Evolutionary conservation across 768 basidiomycete species (phyloP), one percentile per base, ranked within the genome.

Genomic region (Thelephora ganbajun): DNA sequence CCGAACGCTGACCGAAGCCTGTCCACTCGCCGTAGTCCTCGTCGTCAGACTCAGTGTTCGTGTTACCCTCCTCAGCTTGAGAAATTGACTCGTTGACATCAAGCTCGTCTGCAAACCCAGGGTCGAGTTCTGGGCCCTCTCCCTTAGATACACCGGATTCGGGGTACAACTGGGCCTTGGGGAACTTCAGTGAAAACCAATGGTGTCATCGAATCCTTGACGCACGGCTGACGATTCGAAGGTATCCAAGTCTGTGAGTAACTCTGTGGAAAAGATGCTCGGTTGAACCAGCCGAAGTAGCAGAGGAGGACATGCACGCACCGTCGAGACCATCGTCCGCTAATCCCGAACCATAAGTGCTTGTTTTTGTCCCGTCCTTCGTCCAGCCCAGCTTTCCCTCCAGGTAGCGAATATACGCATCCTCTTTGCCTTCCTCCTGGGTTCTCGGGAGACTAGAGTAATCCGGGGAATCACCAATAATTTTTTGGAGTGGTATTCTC

Each of bases 251-350:
- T 56, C 60, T 33, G 35, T 45, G 34, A 63, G 37, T 11, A 61
- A 50, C 16, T 62, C 65, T 63, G 13, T 1, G 18, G 11, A n/a
- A 7, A 35, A 46, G 20, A 20, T 23, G 11, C 48, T 43, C n/a
- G 37, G 20, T 13, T 30, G 43, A 44, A 43, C 22, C 39, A 51
- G 22, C 37, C 3, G 48, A 16, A 44, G 43, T 37, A 19, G 11
- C 41, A 47, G 23, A 48, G 11, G 11, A 48, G 34, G 6, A 18
- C 22, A 14, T 12, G 16, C 2, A 61, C 71, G 22, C 57, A 90
- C 93, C 93, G 56, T 83, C 87, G 13, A 96, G 65, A 3, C 90
- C 92, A 62, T 97, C 93, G 1, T 76, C 77, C 35, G 79, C 81
- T 35, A 33, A 70, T 0, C 63, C 66, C 20, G 63, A 69, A 14